These are phyloP conservation scores for Fusarium buharicum DNA, from an alignment of 2,329 filamentous ascomycete species.

Conservation along the genomic window DNA sequence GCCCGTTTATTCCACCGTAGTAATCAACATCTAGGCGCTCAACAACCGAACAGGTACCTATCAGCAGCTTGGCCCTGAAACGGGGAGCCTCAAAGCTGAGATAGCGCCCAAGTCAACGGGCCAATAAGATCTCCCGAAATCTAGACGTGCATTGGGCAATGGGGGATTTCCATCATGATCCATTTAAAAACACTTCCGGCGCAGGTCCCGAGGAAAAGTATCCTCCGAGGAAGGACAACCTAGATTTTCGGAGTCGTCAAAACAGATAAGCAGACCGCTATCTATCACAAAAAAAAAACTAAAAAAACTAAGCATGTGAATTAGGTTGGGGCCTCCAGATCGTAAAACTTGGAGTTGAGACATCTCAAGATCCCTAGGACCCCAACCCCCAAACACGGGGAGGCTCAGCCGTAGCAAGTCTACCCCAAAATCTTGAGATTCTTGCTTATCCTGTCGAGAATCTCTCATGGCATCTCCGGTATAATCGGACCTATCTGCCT, in stretches of 20 bases:
- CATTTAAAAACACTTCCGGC: constrained; percentile 20
- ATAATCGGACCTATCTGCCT: constrained; percentile 3
- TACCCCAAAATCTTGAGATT: constrained; percentile 31
- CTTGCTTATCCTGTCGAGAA: constrained; percentile 4
- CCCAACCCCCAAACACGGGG: constrained; percentile 40
- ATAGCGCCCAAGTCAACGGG: constrained; percentile 2
- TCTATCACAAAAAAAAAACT: neutral
- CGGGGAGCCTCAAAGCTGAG: constrained; percentile 28
- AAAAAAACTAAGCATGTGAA: constrained; percentile 22
- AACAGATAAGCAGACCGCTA: constrained; percentile 19
- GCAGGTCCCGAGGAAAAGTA: constrained; percentile 28
- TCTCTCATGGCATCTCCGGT: constrained; percentile 5
- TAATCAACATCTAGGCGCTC: constrained; percentile 3
- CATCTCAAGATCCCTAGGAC: constrained; percentile 16
- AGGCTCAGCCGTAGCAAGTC: constrained; percentile 20
- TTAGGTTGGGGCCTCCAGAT: constrained; percentile 41
- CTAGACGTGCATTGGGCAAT: neutral
- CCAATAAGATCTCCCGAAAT: constrained; percentile 8
- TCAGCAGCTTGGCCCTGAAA: constrained; percentile 10
- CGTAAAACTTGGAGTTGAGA: constrained; percentile 23
- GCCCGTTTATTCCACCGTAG: constrained; percentile 7
- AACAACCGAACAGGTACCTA: constrained; percentile 9
- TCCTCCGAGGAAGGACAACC: constrained; percentile 28
- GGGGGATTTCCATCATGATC: constrained; percentile 3
- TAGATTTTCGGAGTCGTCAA: constrained; percentile 16